phyloP scores from a whole-genome alignment of 495 filamentous ascomycete species.

The Hypoxylon rickii region DNA sequence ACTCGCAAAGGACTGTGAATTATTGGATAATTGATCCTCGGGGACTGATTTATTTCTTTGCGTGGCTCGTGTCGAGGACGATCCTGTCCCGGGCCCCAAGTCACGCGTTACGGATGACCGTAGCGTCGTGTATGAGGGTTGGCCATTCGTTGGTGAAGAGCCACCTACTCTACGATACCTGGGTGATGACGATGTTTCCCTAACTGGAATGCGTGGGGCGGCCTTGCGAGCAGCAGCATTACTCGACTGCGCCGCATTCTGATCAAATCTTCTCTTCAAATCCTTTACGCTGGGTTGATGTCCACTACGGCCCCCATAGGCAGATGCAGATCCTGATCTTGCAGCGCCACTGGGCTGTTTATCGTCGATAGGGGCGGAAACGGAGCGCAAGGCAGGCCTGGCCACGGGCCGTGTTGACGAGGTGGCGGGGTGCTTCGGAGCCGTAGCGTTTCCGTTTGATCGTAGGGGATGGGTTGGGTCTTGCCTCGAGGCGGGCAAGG shows the following conservation, averaged over 20 bases:
- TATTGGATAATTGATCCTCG: conserved; percentile 51
- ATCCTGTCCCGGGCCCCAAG: conserved; percentile 34
- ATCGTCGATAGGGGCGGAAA: conserved; percentile 55
- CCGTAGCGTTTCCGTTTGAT: conserved; percentile 45
- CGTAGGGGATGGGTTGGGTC: conserved; percentile 28
- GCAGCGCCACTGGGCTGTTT: conserved; percentile 34
- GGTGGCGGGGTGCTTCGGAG: conserved; percentile 44
- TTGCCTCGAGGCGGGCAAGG: conserved; percentile 39
- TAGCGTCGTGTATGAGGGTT: conserved; percentile 41
- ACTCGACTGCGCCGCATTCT: conserved; percentile 35
- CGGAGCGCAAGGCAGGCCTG: conserved; percentile 48
- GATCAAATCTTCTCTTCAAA: conserved; percentile 59
- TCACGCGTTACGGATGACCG: conserved; percentile 43
- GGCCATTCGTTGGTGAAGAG: conserved; percentile 37
- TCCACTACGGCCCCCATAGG: conserved; percentile 29
- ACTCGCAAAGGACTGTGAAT: conserved; percentile 57
- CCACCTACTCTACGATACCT: conserved; percentile 35
- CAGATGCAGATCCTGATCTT: conserved; percentile 36
- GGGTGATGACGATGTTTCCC: conserved; percentile 36
- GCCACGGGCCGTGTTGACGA: conserved; percentile 30
- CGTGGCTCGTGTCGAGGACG: conserved; percentile 38
- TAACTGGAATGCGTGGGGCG: conserved; percentile 37
- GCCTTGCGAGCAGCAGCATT: conserved; percentile 40
- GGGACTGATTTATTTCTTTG: conserved; percentile 47
- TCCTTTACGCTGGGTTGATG: conserved; percentile 58